phyloP scores from a whole-genome alignment of 2,329 filamentous ascomycete species.

The Xylaria sp. region DNA sequence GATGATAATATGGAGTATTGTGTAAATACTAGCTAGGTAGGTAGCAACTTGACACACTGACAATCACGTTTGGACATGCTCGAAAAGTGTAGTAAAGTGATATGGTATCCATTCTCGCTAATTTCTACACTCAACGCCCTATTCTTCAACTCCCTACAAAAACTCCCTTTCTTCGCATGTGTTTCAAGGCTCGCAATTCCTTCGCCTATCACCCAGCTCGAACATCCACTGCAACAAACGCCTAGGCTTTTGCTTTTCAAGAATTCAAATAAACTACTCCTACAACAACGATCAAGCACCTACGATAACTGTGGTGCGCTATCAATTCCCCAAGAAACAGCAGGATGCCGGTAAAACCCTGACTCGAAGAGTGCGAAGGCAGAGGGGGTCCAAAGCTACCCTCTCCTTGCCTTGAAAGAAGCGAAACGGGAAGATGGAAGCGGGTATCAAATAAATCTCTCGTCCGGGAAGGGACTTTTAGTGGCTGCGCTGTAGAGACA shows the following conservation, averaged over 20 bases:
- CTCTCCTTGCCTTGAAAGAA: conserved; percentile 22
- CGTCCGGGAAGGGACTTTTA: conserved; percentile 19
- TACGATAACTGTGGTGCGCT: conserved; percentile 1
- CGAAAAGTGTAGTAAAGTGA: conserved; percentile 4
- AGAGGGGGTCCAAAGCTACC: neutral
- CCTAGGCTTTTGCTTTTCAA: conserved; percentile 8
- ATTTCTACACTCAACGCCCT: conserved; percentile 35
- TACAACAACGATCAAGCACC: conserved; percentile 25
- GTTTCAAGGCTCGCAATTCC: conserved; percentile 4
- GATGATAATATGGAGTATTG: too few species aligned
- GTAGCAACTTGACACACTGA: neutral
- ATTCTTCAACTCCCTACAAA: conserved; percentile 13
- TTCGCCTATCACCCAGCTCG: conserved; percentile 13
- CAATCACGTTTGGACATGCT: neutral
- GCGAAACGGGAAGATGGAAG: conserved; percentile 24
- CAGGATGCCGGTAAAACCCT: conserved; percentile 10
- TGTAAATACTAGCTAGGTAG: too few species aligned
- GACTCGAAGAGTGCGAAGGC: conserved; percentile 15
- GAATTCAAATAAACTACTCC: conserved; percentile 30
- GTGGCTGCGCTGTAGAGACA: neutral
- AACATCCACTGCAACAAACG: conserved; percentile 16
- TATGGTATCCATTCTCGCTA: conserved; percentile 39
- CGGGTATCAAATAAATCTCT: conserved; percentile 38
- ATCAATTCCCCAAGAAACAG: conserved; percentile 12
- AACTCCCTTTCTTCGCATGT: neutral